A percentile compares a stretch with the other conserved stretches of the same genome.
Conservation (phyloP, 371 early-diverging fungal species). For the Synchytrium microbalum region DNA sequence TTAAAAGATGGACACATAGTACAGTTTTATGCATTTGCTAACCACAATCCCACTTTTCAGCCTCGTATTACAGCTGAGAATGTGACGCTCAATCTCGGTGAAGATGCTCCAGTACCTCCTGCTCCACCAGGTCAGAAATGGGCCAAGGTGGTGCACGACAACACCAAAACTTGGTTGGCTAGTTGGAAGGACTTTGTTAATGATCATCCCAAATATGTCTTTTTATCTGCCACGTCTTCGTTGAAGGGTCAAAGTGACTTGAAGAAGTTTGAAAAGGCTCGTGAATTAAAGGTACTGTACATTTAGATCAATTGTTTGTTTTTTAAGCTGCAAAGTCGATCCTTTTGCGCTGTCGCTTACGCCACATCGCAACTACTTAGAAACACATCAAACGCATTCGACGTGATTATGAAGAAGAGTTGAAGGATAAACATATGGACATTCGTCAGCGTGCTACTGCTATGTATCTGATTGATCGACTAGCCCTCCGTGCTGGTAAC, state of each 20-base stretch:
- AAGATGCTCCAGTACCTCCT: conserved; percentile 66
- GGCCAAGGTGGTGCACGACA: conserved; percentile 80
- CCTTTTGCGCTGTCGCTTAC: background rate
- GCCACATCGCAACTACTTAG: conserved; percentile 22
- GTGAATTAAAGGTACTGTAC: conserved; percentile 65
- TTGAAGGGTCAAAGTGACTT: conserved; percentile 92
- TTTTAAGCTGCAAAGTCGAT: background rate
- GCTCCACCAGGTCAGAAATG: conserved; percentile 87
- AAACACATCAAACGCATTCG: conserved; percentile 70
- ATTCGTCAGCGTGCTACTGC: conserved; percentile 91
- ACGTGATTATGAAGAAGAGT: conserved; percentile 60
- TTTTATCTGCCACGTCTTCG: conserved; percentile 84
- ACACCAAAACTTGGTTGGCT: conserved; percentile 93
- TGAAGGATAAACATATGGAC: conserved; percentile 66
- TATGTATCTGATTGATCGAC: conserved; percentile 88
- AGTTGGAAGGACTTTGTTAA: conserved; percentile 97
- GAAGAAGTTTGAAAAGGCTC: conserved; percentile 93
- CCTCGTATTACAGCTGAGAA: conserved; percentile 83
- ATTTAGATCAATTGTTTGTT: background rate
- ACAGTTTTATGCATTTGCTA: background rate
- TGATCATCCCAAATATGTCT: conserved; percentile 84
- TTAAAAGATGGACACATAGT: conserved; percentile 15
- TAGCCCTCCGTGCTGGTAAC: conserved; percentile 95
- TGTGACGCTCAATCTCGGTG: conserved; percentile 85
- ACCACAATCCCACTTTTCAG: conserved; percentile 23